A percentile compares a stretch with the other conserved stretches of the same genome.
phyloP scores from a whole-genome alignment of 805 yeast species.

The Saccharomycopsis fodiens region DNA sequence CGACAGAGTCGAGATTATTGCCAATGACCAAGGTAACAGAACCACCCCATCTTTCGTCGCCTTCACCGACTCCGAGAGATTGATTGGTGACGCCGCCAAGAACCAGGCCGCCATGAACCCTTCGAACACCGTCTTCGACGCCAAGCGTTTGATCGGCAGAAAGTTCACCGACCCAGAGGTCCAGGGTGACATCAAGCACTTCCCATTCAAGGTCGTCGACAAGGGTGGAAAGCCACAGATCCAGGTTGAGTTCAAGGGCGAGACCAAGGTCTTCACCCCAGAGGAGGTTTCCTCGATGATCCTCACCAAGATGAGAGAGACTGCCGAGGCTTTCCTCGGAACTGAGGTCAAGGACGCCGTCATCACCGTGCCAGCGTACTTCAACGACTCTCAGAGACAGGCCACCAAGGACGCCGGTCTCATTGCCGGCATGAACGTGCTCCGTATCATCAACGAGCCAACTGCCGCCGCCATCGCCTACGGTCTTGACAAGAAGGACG shows the following conservation, averaged over 20 bases:
- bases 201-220: conserved; percentile 77
- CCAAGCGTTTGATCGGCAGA: conserved; percentile 92
- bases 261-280: conserved; percentile 81
- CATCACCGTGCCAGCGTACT: conserved; percentile 82
- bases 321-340: conserved; percentile 78
- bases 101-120: conserved; percentile 96
- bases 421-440: conserved; percentile 77
- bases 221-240: conserved; percentile 82
- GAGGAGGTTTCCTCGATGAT: conserved; percentile 96
- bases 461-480: conserved; percentile 97
- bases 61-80: conserved; percentile 85
- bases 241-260: conserved; percentile 77
- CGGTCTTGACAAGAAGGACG: conserved; percentile 75
- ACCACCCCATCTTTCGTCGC: conserved; percentile 96
- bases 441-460: conserved; percentile 84
- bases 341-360: conserved; percentile 77
- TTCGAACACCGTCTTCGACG: conserved; percentile 81
- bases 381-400: conserved; percentile 85
- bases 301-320: conserved; percentile 78
- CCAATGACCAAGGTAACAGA: conserved; percentile 98
- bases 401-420: conserved; percentile 88
- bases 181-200: conserved; percentile 73
- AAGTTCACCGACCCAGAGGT: conserved; percentile 80
- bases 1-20: conserved; percentile 90
- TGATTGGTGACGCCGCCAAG: conserved; percentile 96